Percentiles rank a stretch among this genome's conserved stretches.
These are phyloP conservation scores for Papiliotrema fonsecae DNA, from an alignment of 1,284 basidiomycete species.

Conservation along the genomic window DNA sequence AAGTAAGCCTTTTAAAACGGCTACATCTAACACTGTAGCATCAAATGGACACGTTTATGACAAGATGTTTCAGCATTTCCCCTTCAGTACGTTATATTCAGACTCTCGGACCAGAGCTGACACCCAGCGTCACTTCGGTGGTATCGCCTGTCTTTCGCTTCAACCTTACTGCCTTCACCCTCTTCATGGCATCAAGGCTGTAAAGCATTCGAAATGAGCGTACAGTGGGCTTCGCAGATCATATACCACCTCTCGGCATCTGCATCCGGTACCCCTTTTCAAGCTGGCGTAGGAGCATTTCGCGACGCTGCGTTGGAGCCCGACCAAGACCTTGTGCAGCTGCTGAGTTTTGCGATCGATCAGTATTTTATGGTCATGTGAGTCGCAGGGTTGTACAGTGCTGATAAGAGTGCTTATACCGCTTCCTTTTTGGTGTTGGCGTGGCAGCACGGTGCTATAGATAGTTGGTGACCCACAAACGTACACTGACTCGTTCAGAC, in stretches of 20 bases:
- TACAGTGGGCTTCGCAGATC: slow-evolving; percentile 22
- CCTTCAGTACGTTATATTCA: slow-evolving; percentile 13
- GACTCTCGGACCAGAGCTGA: background rate
- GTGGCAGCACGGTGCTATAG: slow-evolving; percentile 14
- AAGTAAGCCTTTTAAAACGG: background rate
- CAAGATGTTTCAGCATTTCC: slow-evolving; percentile 17
- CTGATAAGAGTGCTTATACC: slow-evolving; percentile 13
- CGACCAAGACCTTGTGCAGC: slow-evolving; percentile 9
- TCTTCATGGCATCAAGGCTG: slow-evolving; percentile 2
- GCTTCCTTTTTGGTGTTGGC: slow-evolving; percentile 16
- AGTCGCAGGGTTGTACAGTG: background rate
- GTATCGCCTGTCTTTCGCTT: slow-evolving; percentile 18
- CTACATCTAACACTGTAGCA: background rate
- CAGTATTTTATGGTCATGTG: slow-evolving; percentile 22
- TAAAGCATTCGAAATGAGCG: slow-evolving; percentile 5
- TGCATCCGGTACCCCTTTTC: slow-evolving; percentile 1
- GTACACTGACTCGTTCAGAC: background rate
- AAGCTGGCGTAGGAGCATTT: background rate
- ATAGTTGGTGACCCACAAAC: slow-evolving; percentile 8
- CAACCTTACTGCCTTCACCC: slow-evolving; percentile 11
- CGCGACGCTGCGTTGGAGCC: slow-evolving; percentile 9
- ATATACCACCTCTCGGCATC: slow-evolving; percentile 15
- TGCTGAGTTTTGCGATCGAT: slow-evolving; percentile 19
- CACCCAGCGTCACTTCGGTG: slow-evolving; percentile 16
- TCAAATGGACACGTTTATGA: slow-evolving; percentile 1